A percentile compares a stretch with the other conserved stretches of the same genome.
Conservation (phyloP, 257 asterid genomes). For the Capsicum rhomboideum region DNA sequence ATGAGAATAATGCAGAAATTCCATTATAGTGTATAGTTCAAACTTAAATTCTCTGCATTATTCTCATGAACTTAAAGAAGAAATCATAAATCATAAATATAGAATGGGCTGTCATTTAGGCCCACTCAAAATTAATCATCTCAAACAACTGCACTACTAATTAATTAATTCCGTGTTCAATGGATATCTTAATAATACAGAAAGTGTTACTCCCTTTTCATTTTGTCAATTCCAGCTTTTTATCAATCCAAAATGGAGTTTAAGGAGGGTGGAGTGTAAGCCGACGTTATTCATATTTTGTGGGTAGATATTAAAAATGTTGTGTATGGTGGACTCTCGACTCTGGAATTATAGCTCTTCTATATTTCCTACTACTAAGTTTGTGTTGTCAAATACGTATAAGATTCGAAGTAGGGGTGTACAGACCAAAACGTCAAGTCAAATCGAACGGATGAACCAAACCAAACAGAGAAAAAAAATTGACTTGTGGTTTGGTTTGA, state of each 20-base stretch:
- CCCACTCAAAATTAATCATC: not conserved
- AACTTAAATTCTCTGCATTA: not conserved
- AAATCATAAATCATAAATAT: not conserved
- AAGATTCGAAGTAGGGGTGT: no score
- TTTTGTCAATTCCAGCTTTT: not conserved
- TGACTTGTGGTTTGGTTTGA: no score
- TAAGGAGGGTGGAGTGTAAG: no score
- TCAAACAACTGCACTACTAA: not conserved
- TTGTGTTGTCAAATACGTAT: not conserved
- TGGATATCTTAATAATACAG: not conserved
- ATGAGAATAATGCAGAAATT: not conserved
- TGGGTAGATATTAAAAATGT: no score
- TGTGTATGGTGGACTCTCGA: no score
- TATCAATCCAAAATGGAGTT: not conserved
- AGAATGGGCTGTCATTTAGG: not conserved
- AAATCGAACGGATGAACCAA: no score
- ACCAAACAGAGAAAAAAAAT: no score
- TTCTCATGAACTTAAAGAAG: not conserved
- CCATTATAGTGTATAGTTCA: not conserved
- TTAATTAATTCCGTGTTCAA: not conserved
- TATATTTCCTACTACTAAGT: not conserved
- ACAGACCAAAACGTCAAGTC: no score
- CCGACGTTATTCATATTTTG: no score
- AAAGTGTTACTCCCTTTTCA: not conserved
- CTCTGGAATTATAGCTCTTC: not conserved